Conservation (phyloP, 2,329 filamentous ascomycete species). For the Aspergillus aculeatus region DNA sequence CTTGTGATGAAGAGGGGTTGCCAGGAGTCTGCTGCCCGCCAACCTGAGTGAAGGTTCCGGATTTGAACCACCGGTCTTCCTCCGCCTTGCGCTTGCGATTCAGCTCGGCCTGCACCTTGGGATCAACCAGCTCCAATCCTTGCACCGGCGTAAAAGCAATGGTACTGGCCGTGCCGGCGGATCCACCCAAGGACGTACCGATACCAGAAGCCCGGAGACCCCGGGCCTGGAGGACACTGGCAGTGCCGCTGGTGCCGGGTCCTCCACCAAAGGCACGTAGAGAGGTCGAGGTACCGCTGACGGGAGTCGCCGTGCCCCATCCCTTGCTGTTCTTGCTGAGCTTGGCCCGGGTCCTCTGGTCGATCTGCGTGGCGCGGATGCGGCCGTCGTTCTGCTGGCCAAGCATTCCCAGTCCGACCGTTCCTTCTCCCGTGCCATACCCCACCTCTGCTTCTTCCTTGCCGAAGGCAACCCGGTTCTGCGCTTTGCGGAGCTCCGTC, state of each 20-base stretch:
- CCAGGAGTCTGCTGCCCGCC: conserved; percentile 41
- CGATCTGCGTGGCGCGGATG: conserved; percentile 83
- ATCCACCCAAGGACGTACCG: conserved; percentile 65
- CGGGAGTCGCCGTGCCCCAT: conserved; percentile 71
- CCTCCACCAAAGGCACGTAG: conserved; percentile 68
- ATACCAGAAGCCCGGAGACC: conserved; percentile 81
- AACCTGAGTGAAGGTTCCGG: conserved; percentile 93
- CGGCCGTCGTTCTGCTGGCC: conserved; percentile 84
- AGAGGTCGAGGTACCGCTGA: conserved; percentile 68
- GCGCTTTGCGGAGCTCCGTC: conserved; percentile 93
- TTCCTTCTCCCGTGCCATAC: conserved; percentile 81
- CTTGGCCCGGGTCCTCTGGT: conserved; percentile 89
- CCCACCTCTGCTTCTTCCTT: conserved; percentile 93
- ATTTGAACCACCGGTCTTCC: conserved; percentile 94
- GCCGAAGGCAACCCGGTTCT: conserved; percentile 93
- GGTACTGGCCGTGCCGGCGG: conserved; percentile 74
- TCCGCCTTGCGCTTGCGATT: conserved; percentile 89
- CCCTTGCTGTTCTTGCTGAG: conserved; percentile 93
- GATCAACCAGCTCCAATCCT: conserved; percentile 91
- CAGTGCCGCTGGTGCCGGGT: conserved; percentile 59
- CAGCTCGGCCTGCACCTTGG: conserved; percentile 83
- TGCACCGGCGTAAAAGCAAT: conserved; percentile 94
- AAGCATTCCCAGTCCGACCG: conserved; percentile 91
- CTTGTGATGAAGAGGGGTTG: conserved; percentile 25
- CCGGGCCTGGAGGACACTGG: conserved; percentile 71